phyloP scores from a whole-genome alignment of 441 rosid genomes.

The Corymbia citriodora region DNA sequence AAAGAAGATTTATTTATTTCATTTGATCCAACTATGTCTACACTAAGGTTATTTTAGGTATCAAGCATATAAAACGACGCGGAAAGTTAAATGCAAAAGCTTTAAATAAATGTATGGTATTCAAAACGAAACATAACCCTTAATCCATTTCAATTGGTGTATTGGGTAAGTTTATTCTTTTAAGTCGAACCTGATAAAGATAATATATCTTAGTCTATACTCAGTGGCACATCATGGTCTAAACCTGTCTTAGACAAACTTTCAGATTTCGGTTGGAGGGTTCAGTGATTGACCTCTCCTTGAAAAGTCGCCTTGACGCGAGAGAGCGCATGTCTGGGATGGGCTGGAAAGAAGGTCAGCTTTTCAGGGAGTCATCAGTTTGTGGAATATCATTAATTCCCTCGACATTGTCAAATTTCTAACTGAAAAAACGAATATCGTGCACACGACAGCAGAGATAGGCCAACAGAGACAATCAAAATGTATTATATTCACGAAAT shows the following conservation, averaged over 20 bases:
- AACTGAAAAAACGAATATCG: not conserved
- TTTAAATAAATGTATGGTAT: not conserved
- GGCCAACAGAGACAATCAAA: not conserved
- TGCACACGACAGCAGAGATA: not conserved
- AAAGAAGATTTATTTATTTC: not conserved
- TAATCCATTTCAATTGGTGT: not conserved
- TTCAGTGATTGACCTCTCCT: conserved; percentile 28
- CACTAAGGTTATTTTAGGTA: not conserved
- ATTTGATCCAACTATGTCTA: not conserved
- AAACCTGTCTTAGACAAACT: not conserved
- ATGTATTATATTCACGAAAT: not conserved
- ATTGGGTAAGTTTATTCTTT: not conserved
- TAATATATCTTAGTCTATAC: not conserved
- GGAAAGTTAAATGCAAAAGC: not conserved
- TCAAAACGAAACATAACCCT: not conserved
- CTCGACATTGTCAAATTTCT: not conserved
- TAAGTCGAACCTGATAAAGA: not conserved
- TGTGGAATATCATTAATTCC: not conserved
- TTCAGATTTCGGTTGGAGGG: conserved; percentile 12
- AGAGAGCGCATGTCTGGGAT: conserved; percentile 28
- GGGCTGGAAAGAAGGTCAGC: conserved; percentile 61
- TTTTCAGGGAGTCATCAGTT: conserved; percentile 31
- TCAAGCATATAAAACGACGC: not conserved
- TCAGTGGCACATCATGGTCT: not conserved
- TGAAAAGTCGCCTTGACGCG: conserved; percentile 21